Conservation (phyloP, 257 asterid species). For the Prunella vulgaris region DNA sequence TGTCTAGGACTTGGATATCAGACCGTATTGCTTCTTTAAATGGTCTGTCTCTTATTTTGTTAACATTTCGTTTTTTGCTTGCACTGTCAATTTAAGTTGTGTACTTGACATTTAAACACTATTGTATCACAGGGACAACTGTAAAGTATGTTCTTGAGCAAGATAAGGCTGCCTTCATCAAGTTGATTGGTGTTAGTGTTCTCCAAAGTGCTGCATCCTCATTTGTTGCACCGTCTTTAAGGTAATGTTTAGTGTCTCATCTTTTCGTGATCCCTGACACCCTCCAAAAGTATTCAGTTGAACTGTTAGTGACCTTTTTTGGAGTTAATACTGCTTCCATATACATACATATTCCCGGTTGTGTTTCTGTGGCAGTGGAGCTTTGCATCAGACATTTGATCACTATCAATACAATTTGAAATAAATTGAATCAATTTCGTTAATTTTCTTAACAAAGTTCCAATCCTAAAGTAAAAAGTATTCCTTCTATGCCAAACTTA, state of each 20-base stretch:
- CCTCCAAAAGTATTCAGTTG: no score
- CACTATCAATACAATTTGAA: background rate
- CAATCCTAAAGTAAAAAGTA: background rate
- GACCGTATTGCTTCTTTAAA: constrained; percentile 97
- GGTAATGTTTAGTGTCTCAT: constrained; percentile 40
- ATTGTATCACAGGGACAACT: constrained; percentile 73
- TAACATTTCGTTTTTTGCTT: constrained; percentile 19
- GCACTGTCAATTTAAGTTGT: constrained; percentile 12
- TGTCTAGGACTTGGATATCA: constrained; percentile 93
- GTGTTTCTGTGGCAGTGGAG: constrained; percentile 1
- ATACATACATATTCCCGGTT: background rate
- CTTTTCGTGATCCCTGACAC: background rate
- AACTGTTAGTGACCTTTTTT: background rate
- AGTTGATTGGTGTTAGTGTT: constrained; percentile 87
- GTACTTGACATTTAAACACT: constrained; percentile 17
- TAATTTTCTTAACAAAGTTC: background rate
- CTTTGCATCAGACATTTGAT: background rate
- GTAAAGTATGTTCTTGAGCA: constrained; percentile 93
- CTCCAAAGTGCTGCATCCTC: constrained; percentile 99
- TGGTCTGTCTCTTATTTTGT: constrained; percentile 42
- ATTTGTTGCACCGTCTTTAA: constrained; percentile 92
- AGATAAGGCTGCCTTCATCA: constrained; percentile 81
- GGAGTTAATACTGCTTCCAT: constrained; percentile 2
- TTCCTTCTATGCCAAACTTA: background rate
- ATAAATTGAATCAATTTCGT: background rate